phyloP scores from a whole-genome alignment of 805 yeast genomes.

The Yamadazyma nakazawae region DNA sequence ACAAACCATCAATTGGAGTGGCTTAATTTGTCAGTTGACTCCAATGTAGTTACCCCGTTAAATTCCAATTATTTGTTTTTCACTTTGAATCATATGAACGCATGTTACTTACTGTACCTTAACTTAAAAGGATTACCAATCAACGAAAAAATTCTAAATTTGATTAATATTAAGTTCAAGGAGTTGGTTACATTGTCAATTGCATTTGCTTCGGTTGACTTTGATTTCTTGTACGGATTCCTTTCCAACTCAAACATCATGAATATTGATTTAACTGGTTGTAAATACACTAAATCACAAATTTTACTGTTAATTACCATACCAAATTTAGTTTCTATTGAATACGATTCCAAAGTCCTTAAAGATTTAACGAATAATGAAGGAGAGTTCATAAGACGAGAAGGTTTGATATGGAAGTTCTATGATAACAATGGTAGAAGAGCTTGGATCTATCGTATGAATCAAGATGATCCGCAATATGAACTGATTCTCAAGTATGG shows the following conservation, averaged over 20 bases:
- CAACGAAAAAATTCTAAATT: conserved; percentile 32
- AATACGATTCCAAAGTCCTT: conserved; percentile 57
- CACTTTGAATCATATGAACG: conserved; percentile 43
- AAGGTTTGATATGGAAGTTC: conserved; percentile 44
- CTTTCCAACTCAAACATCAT: conserved; percentile 37
- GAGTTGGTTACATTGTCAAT: conserved; percentile 42
- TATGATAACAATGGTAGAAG: conserved; percentile 70
- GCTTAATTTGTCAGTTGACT: conserved; percentile 64
- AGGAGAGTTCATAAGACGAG: conserved; percentile 31
- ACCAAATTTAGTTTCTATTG: conserved; percentile 54
- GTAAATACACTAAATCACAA: conserved; percentile 58
- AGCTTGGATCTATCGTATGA: conserved; percentile 67
- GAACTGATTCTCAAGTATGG: conserved; percentile 19
- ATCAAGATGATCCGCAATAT: conserved; percentile 29
- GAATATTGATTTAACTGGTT: conserved; percentile 66
- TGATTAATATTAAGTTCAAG: conserved; percentile 39
- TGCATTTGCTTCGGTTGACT: conserved; percentile 35
- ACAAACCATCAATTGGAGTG: conserved; percentile 49
- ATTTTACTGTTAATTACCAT: conserved; percentile 27
- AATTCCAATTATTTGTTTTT: conserved; percentile 46
- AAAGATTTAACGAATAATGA: conserved; percentile 45
- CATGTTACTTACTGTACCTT: conserved; percentile 45
- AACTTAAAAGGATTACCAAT: conserved; percentile 68
- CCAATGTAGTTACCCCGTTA: conserved; percentile 59
- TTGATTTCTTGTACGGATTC: conserved; percentile 36